phyloP scores from a whole-genome alignment of 305 asterid genomes.

The Fraxinus floribunda region DNA sequence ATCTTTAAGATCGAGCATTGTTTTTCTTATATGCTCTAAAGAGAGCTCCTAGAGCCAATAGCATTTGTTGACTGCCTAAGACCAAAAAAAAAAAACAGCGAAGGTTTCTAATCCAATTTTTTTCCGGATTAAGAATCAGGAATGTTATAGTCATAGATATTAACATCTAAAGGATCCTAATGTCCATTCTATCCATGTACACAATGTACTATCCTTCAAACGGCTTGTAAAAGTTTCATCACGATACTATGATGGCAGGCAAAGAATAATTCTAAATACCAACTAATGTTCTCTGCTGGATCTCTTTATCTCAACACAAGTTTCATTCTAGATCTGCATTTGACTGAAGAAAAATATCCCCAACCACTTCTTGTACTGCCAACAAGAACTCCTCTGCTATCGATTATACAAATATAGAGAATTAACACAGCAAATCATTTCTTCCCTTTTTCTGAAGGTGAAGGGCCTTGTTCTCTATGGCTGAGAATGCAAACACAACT shows the following conservation, averaged over 20 bases:
- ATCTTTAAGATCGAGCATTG: background rate
- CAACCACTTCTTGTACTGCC: background rate
- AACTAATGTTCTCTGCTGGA: background rate
- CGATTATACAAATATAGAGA: background rate
- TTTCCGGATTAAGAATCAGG: background rate
- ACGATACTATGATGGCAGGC: background rate
- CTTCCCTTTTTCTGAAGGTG: background rate
- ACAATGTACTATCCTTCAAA: background rate
- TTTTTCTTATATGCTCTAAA: background rate
- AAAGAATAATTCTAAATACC: background rate
- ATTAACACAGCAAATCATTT: background rate
- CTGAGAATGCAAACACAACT: background rate
- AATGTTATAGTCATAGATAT: background rate
- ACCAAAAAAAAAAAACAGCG: background rate
- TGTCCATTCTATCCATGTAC: background rate
- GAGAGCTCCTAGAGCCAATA: background rate
- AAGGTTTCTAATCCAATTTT: background rate
- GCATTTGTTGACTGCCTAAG: background rate
- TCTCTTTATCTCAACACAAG: background rate
- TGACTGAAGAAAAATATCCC: background rate
- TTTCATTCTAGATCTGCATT: background rate
- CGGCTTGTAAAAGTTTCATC: background rate
- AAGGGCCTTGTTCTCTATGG: background rate
- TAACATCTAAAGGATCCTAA: background rate
- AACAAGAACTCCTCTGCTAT: background rate